phyloP scores from a whole-genome alignment of 2,329 filamentous ascomycete species.

The Sclerotinia borealis region DNA sequence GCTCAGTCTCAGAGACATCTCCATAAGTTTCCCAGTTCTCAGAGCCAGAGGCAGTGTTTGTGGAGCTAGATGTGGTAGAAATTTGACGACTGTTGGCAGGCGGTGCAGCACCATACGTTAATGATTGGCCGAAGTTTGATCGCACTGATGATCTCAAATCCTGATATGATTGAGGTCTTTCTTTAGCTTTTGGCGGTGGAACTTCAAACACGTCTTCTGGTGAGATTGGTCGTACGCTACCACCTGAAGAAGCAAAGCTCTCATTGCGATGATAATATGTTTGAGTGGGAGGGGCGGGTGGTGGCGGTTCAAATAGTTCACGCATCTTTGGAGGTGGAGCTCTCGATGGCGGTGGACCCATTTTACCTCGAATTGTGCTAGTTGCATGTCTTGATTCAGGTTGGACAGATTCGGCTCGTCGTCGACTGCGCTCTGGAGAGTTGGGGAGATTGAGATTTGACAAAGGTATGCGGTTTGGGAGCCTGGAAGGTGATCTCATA shows the following conservation, averaged over 20 bases:
- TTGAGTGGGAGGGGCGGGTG: constrained; percentile 43
- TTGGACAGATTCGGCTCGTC: constrained; percentile 22
- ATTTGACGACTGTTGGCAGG: constrained; percentile 52
- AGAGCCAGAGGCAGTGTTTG: constrained; percentile 69
- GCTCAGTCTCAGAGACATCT: constrained; percentile 72
- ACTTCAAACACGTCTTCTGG: constrained; percentile 89
- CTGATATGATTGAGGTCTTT: constrained; percentile 34
- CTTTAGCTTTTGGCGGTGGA: constrained; percentile 35
- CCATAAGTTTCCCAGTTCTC: constrained; percentile 99
- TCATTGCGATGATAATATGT: constrained; percentile 46
- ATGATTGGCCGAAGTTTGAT: constrained; percentile 31
- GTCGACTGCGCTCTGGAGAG: constrained; percentile 64
- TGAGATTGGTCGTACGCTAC: constrained; percentile 54
- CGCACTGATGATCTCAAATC: constrained; percentile 40
- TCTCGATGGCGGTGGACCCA: constrained; percentile 50
- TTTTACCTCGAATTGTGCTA: constrained; percentile 35
- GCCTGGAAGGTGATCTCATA: constrained; percentile 56
- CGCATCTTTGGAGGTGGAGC: constrained; percentile 90
- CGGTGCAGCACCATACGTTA: constrained; percentile 24
- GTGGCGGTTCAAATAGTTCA: constrained; percentile 57
- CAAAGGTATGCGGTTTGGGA: constrained; percentile 64
- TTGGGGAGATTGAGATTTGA: constrained; percentile 66
- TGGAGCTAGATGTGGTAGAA: constrained; percentile 59
- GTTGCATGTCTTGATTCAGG: constrained; percentile 28
- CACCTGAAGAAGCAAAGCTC: constrained; percentile 41